Conservation (phyloP, 1,284 basidiomycete species). For the Abortiporus biennis region DNA sequence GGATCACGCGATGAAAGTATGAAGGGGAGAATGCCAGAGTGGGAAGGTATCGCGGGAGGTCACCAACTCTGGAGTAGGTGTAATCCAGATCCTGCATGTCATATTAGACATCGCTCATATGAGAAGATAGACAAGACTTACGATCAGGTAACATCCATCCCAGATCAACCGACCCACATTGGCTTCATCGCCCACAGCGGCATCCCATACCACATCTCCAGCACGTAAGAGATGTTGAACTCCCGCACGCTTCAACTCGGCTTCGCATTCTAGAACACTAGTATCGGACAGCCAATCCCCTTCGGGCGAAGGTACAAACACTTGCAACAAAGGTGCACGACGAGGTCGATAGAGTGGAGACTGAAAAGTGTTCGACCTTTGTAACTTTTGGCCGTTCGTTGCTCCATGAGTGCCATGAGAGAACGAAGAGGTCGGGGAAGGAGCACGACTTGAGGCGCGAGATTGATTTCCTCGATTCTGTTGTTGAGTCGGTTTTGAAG, state of each 20-base stretch:
- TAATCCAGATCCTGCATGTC: conserved; percentile 71
- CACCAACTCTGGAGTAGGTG: conserved; percentile 65
- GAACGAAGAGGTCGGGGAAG: conserved; percentile 52
- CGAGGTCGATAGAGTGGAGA: conserved; percentile 63
- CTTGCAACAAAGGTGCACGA: conserved; percentile 66
- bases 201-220: conserved; percentile 80
- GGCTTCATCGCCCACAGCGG: conserved; percentile 75
- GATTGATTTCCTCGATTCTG: conserved; percentile 18
- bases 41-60: conserved; percentile 70
- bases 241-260: conserved; percentile 63
- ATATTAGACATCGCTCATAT: not conserved
- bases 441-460: conserved; percentile 49
- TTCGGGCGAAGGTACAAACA: conserved; percentile 77
- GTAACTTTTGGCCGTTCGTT: conserved; percentile 9
- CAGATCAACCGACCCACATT: conserved; percentile 74
- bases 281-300: conserved; percentile 78
- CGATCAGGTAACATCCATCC: conserved; percentile 79
- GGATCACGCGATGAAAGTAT: conserved; percentile 78
- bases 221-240: conserved; percentile 51
- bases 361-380: conserved; percentile 34
- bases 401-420: conserved; percentile 33
- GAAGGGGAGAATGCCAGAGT: conserved; percentile 74
- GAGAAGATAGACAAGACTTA: conserved; percentile 38
- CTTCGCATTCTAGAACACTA: conserved; percentile 73
- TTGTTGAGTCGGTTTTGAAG: conserved; percentile 11